Evolutionary conservation across 345 rosid genomes (phyloP).

Genomic region (Eucalyptus cloeziana): DNA sequence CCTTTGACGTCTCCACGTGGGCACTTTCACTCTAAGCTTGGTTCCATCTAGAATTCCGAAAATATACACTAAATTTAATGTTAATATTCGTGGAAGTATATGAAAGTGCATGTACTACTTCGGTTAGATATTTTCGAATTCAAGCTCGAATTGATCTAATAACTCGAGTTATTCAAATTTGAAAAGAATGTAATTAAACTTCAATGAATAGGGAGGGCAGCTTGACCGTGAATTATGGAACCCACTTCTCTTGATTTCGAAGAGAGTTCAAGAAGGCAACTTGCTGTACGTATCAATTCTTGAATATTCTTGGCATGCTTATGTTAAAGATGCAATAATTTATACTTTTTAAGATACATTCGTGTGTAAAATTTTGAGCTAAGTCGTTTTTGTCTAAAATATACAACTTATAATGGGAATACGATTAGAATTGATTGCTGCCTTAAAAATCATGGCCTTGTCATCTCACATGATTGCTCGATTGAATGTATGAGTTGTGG

Average conservation of each 20-base stretch:
- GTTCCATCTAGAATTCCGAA: background rate
- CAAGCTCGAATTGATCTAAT: background rate
- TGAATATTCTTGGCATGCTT: too few species aligned
- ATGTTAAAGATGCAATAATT: too few species aligned
- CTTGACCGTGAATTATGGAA: background rate
- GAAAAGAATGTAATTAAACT: background rate
- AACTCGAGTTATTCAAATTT: too few species aligned
- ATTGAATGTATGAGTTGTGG: background rate
- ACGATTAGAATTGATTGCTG: fast-evolving
- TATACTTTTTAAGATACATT: too few species aligned
- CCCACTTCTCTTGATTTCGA: background rate
- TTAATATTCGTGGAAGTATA: too few species aligned
- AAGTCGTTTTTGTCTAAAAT: too few species aligned
- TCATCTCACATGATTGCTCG: too few species aligned
- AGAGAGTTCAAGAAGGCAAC: background rate
- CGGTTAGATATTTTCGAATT: too few species aligned
- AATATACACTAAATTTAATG: background rate
- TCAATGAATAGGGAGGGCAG: fast-evolving
- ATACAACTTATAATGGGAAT: too few species aligned
- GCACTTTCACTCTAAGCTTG: background rate
- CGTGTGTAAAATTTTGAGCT: fast-evolving
- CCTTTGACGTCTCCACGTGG: background rate
- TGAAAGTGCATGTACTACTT: background rate
- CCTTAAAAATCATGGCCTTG: background rate
- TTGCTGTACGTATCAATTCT: fast-evolving